Percentiles rank a stretch among this genome's conserved stretches.
These are phyloP conservation scores for Fraxinus excelsior DNA, from an alignment of 257 asterid species.

Conservation along the genomic window DNA sequence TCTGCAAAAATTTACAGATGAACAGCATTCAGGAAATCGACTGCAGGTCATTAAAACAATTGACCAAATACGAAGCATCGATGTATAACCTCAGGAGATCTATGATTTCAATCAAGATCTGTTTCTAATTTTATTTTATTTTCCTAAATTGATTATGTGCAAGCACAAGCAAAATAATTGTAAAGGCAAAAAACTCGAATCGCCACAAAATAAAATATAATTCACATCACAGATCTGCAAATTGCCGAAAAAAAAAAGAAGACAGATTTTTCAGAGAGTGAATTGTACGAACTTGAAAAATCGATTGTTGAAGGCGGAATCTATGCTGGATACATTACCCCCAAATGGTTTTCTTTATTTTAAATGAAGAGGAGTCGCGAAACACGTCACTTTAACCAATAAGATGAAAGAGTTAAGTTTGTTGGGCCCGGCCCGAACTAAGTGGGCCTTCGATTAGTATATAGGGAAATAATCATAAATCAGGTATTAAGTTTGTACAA, in stretches of 20 bases:
- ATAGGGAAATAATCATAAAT: too few species aligned
- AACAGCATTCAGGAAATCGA: not conserved
- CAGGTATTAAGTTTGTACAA: too few species aligned
- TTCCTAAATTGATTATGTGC: not conserved
- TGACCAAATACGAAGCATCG: not conserved
- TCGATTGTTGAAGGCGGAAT: not conserved
- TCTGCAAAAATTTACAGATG: not conserved
- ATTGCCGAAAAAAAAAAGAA: not conserved
- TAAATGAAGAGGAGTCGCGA: not conserved
- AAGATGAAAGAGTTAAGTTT: too few species aligned
- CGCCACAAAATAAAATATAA: not conserved
- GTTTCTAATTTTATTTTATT: not conserved
- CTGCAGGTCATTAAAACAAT: not conserved
- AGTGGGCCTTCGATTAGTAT: too few species aligned
- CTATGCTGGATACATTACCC: not conserved
- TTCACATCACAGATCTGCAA: slow-evolving; percentile 14
- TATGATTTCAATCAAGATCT: not conserved
- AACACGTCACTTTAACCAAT: slow-evolving; percentile 13
- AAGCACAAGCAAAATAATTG: not conserved
- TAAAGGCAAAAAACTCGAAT: not conserved
- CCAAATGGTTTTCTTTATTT: not conserved
- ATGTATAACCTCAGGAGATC: slow-evolving; percentile 16
- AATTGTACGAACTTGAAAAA: not conserved
- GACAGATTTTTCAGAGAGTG: slow-evolving; percentile 2
- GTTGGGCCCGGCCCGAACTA: too few species aligned